phyloP scores from a whole-genome alignment of 2,329 filamentous ascomycete species.

The Allantophomopsis lycopodina region DNA sequence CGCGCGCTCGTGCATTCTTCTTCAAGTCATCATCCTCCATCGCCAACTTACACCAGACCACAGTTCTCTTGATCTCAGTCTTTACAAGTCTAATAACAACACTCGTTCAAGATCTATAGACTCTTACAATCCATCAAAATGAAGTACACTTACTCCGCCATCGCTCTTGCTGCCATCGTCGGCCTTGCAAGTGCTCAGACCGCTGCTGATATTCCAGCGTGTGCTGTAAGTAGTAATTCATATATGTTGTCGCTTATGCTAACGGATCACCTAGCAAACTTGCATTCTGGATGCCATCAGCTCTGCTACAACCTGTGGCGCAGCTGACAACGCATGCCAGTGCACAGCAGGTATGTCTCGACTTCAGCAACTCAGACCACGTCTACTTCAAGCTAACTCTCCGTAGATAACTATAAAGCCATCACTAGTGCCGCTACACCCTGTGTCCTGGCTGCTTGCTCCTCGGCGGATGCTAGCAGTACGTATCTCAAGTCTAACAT shows the following conservation, averaged over 20 bases:
- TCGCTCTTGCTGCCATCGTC: slow-evolving; percentile 7
- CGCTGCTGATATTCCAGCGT: slow-evolving; percentile 6
- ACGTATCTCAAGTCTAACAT: not conserved
- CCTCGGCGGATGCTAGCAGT: slow-evolving; percentile 6
- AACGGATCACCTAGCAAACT: not conserved
- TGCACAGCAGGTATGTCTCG: slow-evolving; percentile 2
- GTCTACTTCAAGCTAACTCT: too few species aligned
- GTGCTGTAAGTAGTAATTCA: slow-evolving; percentile 3
- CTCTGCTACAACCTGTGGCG: slow-evolving; percentile 7
- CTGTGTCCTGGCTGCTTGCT: slow-evolving; percentile 10
- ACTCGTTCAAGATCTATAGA: too few species aligned
- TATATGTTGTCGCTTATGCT: too few species aligned
- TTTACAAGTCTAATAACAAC: too few species aligned
- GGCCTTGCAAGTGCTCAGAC: slow-evolving; percentile 4
- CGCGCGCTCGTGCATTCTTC: too few species aligned
- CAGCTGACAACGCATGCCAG: slow-evolving; percentile 9
- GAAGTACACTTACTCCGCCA: slow-evolving; percentile 8
- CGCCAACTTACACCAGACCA: too few species aligned
- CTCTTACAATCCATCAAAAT: slow-evolving; percentile 5
- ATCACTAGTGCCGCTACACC: slow-evolving; percentile 8
- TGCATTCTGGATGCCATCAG: slow-evolving; percentile 10
- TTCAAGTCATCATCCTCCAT: too few species aligned
- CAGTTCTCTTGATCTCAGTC: too few species aligned
- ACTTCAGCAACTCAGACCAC: too few species aligned
- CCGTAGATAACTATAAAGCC: slow-evolving; percentile 4